Evolutionary conservation across 495 filamentous ascomycete species (phyloP), one percentile per base, ranked within the genome.

Genomic region (Aspergillus olivimuriae): DNA sequence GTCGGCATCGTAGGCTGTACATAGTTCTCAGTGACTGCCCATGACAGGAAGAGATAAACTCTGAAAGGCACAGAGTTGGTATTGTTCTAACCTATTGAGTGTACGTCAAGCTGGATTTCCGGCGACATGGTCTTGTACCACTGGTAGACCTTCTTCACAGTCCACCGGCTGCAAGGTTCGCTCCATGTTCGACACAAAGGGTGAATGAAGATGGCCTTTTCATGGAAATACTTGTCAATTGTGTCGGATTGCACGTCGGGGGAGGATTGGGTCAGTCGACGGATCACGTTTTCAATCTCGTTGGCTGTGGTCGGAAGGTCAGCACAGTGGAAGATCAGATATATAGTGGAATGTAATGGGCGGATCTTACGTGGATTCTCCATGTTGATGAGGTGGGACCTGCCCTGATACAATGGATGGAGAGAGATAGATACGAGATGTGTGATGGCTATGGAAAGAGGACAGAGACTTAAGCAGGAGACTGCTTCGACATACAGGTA

Each of bases 1-100:
- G 7, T 66, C 32, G 51, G 81, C 66, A 49, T 94, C 87, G 55
- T 80, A 87, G 34, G 84, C 86, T 84, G 18, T 30, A n/a, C n/a
- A n/a, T n/a, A n/a, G 4, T 40, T 4, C 10, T 38, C 24, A 28
- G 24, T 36, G n/a, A n/a, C n/a, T n/a, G n/a, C n/a, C n/a, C n/a
- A n/a, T n/a, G n/a, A n/a, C n/a, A n/a, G n/a, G n/a, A n/a, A n/a
- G n/a, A n/a, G n/a, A n/a, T n/a, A n/a, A n/a, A n/a, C n/a, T n/a
- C n/a, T n/a, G n/a, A n/a, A n/a, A n/a, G n/a, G n/a, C n/a, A n/a
- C n/a, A n/a, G n/a, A n/a, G n/a, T n/a, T n/a, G n/a, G n/a, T n/a
- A n/a, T n/a, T n/a, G n/a, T n/a, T n/a, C n/a, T n/a, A n/a, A 36
- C 18, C 34, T 10, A 36, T 36, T 11, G n/a, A 16, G n/a, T 19